Evolutionary conservation across 345 rosid genomes (phyloP), one percentile per base, ranked within the genome.

Genomic region (Eucalyptus dawsonii): DNA sequence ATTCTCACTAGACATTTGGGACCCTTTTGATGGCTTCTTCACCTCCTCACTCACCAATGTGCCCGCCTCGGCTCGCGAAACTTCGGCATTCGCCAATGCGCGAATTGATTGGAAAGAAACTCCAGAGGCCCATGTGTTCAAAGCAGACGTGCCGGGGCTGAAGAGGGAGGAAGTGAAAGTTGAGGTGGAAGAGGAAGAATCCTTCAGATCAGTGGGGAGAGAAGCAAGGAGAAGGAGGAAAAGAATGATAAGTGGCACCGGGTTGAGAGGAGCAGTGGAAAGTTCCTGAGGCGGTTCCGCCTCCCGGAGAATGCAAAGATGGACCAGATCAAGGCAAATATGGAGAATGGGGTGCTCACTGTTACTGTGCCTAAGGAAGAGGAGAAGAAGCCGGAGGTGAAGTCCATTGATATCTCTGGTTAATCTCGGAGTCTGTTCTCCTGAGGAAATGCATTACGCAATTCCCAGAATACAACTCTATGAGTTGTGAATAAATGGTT

Each of bases 61-160:
- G 53, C 47, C 87, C 2, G 3, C 88, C 29, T 6, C 60, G 1
- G 45, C 62, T 54, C 44, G 85, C 5, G 90, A 80, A 40, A 76
- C 87, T 13, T 37, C 88, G 3, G 89, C 92, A n/a, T 31, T 89
- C 2, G 91, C 88, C 14, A 49, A 81, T 27, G 42, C 89, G 0
- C 91, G 89, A 15, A 80, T 90, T 21, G 93, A 92, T 90, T 92
- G 92, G 93, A 90, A 54, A 58, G 93, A 92, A 72, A 92, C 93
- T 15, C 93, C 91, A 16, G 90, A 90, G 86, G 90, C 93, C 19
- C 93, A 92, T 67, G 47, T 89, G 45, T 88, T 92, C 83, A 80
- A 87, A 40, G 93, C 86, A 9, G 93, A 92, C 14, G 80, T 90
- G 5, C 91, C 93, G 0, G 92, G 93, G 58, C 81, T 92, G 34